phyloP scores from a whole-genome alignment of 1,139 yeast genomes.

The Arxiozyma heterogenica region DNA sequence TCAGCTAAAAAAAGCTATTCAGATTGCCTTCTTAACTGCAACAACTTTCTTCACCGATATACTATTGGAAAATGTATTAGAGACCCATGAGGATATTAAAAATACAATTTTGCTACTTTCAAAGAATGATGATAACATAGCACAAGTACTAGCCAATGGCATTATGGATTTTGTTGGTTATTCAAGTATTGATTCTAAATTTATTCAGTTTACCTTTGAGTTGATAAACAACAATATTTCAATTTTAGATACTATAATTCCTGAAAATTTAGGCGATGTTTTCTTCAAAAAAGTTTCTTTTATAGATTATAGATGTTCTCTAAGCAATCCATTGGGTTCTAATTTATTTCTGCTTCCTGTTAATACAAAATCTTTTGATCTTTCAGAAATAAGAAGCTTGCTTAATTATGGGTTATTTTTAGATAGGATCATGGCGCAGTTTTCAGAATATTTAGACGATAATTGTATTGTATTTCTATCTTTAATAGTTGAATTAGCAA shows the following conservation, averaged over 20 bases:
- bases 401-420: conserved; percentile 25
- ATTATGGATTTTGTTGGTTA: conserved; percentile 13
- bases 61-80: conserved; percentile 14
- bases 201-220: conserved; percentile 11
- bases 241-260: conserved; percentile 11
- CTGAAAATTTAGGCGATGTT: conserved; percentile 8
- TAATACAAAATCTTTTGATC: conserved; percentile 12
- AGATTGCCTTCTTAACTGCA: conserved; percentile 14
- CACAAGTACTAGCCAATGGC: conserved; percentile 12
- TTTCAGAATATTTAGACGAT: conserved; percentile 14
- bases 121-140: conserved; percentile 11
- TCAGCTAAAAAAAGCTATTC: conserved; percentile 21
- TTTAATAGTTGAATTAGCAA: conserved; percentile 31
- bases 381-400: conserved; percentile 9
- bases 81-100: conserved; percentile 10
- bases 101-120: conserved; percentile 13
- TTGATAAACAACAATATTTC: conserved; percentile 7
- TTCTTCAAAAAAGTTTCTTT: conserved; percentile 17
- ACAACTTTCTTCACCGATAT: conserved; percentile 20
- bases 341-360: conserved; percentile 33
- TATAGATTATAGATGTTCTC: conserved; percentile 33
- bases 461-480: conserved; percentile 24
- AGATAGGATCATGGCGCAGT: conserved; percentile 13
- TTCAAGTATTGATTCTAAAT: conserved; percentile 1
- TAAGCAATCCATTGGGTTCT: conserved; percentile 41